These are phyloP conservation scores for Zygoascus biomembranicola DNA, from an alignment of 805 yeast species.

Conservation along the genomic window DNA sequence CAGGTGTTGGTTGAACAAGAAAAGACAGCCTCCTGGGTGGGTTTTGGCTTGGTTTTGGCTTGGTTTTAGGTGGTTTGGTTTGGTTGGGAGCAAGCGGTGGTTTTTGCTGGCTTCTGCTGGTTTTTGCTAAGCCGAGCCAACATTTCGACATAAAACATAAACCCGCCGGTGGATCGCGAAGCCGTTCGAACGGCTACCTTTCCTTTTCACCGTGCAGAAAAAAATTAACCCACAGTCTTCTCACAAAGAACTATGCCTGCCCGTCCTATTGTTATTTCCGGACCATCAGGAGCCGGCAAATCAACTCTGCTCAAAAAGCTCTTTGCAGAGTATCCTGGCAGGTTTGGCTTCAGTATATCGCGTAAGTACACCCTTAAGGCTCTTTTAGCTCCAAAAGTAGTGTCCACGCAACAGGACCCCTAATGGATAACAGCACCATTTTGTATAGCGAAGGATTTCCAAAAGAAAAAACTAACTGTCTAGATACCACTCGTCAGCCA, in stretches of 20 bases:
- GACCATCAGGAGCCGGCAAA: conserved; percentile 94
- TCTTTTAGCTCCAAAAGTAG: too few species aligned
- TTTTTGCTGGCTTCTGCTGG: too few species aligned
- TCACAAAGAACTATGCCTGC: neutral
- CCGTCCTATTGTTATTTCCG: conserved; percentile 91
- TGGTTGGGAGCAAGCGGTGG: too few species aligned
- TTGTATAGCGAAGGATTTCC: too few species aligned
- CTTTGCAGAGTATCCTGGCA: conserved; percentile 81
- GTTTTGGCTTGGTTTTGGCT: too few species aligned
- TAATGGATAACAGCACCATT: too few species aligned
- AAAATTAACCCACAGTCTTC: too few species aligned
- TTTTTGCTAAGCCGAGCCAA: too few species aligned
- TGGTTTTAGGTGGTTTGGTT: too few species aligned
- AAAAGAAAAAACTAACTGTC: neutral
- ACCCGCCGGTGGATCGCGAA: neutral
- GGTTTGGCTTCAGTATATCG: conserved; percentile 90
- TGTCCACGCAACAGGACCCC: too few species aligned
- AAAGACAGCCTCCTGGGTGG: too few species aligned
- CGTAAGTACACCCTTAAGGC: conserved; percentile 30
- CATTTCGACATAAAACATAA: neutral
- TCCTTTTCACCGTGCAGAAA: neutral
- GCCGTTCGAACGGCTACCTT: neutral
- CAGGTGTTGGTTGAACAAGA: too few species aligned
- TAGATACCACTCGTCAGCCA: conserved; percentile 82
- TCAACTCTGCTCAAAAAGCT: conserved; percentile 85